A percentile compares a stretch with the other conserved stretches of the same genome.
Evolutionary conservation across 805 yeast genomes (phyloP).

Genomic region (Nadsonia fulvescens): DNA sequence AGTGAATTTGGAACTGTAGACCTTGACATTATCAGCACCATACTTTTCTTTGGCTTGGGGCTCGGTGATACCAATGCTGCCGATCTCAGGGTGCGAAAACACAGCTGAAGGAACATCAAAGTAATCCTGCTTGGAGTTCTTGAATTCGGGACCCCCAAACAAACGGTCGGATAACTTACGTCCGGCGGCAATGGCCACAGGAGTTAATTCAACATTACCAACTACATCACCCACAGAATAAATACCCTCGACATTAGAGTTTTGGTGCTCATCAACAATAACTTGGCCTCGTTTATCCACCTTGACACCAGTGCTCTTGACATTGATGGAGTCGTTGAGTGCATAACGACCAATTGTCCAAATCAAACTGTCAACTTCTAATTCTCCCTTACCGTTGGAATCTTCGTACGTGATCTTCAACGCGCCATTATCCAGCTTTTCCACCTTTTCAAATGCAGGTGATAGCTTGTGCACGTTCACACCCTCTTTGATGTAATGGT

Average conservation of each 20-base stretch:
- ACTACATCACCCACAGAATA: constrained; percentile 89
- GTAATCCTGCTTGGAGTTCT: constrained; percentile 68
- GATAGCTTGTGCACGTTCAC: constrained; percentile 59
- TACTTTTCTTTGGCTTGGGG: constrained; percentile 57
- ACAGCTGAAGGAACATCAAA: constrained; percentile 82
- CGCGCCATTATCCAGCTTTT: constrained; percentile 25
- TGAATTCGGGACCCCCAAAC: constrained; percentile 61
- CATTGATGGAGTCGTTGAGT: constrained; percentile 43
- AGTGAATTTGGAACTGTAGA: constrained; percentile 67
- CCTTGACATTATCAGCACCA: constrained; percentile 65
- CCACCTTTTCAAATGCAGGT: constrained; percentile 26
- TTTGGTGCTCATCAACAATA: constrained; percentile 74
- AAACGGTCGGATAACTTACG: constrained; percentile 81
- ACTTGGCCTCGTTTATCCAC: constrained; percentile 43
- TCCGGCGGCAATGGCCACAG: constrained; percentile 98
- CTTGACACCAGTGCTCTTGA: constrained; percentile 60
- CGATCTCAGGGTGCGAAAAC: constrained; percentile 97
- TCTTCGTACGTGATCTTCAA: constrained; percentile 27
- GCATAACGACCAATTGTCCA: constrained; percentile 94
- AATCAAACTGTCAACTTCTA: constrained; percentile 63
- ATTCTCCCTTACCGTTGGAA: constrained; percentile 21
- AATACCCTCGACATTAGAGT: constrained; percentile 50
- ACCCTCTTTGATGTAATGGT: constrained; percentile 65
- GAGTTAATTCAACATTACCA: constrained; percentile 86
- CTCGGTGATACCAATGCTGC: constrained; percentile 78